Percentiles rank a stretch among this genome's conserved stretches.
Conservation (phyloP, 345 rosid genomes). For the Durio zibethinus region DNA sequence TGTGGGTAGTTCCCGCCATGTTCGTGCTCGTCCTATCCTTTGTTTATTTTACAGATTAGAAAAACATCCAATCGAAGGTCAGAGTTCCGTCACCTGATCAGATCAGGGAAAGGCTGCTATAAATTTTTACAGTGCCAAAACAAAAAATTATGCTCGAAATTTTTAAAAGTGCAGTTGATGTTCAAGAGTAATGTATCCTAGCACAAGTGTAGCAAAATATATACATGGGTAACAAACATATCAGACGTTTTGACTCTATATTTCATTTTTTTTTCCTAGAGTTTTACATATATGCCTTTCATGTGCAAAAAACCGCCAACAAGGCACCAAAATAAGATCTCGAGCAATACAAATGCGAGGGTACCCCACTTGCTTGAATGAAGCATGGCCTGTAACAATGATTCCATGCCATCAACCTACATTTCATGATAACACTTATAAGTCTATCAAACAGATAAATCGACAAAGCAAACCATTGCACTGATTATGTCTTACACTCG, state of each 20-base stretch:
- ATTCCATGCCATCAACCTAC: conserved; percentile 44
- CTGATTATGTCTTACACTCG: not conserved
- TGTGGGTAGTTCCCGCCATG: no score
- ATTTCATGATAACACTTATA: conserved; percentile 4
- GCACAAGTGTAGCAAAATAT: not conserved
- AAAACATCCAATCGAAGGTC: not conserved
- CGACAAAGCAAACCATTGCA: not conserved
- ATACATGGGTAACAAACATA: not conserved
- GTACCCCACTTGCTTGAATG: conserved; percentile 48
- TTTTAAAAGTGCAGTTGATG: not conserved
- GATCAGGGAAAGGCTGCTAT: not conserved
- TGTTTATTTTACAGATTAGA: no score
- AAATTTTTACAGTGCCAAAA: not conserved
- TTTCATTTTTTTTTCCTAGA: conserved; percentile 9
- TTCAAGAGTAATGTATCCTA: not conserved
- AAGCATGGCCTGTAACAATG: conserved; percentile 31
- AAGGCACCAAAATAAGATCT: conserved; percentile 50
- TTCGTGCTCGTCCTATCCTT: no score
- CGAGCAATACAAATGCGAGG: conserved; percentile 41
- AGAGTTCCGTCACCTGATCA: not conserved
- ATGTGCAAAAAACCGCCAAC: conserved; percentile 33
- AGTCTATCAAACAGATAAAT: not conserved
- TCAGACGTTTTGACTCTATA: not conserved
- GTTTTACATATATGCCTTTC: conserved; percentile 40
- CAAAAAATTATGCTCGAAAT: not conserved